Conservation (phyloP, 78 protist species). For the slime mould (Dictyostelium discoideum) region DNA sequence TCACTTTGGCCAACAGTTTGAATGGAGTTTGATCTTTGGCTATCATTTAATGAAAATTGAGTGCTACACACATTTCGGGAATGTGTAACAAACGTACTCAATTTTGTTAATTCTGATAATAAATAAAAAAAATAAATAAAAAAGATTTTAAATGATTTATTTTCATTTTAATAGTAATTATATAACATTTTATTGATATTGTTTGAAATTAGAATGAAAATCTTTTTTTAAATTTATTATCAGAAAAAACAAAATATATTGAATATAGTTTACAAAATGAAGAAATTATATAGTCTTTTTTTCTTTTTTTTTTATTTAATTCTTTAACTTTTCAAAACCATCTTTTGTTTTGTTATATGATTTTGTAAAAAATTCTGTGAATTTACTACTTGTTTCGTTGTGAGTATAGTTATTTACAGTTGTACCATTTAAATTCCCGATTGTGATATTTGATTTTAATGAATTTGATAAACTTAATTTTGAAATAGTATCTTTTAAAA, state of each 20-base stretch:
- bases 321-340: background rate
- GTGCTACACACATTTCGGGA: too few relatives aligned
- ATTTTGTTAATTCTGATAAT: too few relatives aligned
- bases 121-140: too few relatives aligned
- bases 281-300: background rate
- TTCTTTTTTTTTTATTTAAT: background rate
- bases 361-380: background rate
- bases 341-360: background rate
- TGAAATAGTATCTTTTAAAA: background rate
- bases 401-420: background rate
- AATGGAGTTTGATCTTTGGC: background rate
- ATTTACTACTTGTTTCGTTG: background rate
- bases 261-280: background rate
- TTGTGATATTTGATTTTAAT: background rate
- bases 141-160: too few relatives aligned
- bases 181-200: too few relatives aligned
- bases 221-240: too few relatives aligned
- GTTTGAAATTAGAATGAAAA: too few relatives aligned
- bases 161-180: too few relatives aligned
- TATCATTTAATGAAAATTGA: background rate
- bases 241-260: background rate
- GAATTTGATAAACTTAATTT: background rate
- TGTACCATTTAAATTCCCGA: background rate
- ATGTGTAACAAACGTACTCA: too few relatives aligned
- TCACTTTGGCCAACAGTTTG: too few relatives aligned